phyloP scores from a whole-genome alignment of 257 asterid genomes.

The Solanum tarapatanum region DNA sequence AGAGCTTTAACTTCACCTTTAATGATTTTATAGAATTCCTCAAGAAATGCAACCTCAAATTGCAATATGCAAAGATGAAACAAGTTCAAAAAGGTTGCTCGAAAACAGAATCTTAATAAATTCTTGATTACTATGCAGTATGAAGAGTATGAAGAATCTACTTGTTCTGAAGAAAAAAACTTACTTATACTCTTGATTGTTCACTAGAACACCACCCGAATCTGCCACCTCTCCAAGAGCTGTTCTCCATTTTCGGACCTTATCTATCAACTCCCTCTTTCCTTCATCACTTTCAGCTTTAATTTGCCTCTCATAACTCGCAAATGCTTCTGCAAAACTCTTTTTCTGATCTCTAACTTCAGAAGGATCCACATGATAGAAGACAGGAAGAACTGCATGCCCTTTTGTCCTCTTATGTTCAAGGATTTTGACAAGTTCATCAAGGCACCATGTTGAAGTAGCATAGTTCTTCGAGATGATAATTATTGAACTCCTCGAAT shows the following conservation, averaged over 20 bases:
- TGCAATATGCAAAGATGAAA: background rate
- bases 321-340: background rate
- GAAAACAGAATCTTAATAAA: background rate
- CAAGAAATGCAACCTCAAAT: background rate
- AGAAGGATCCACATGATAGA: background rate
- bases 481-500: background rate
- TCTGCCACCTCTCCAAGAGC: background rate
- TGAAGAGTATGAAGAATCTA: background rate
- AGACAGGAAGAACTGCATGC: background rate
- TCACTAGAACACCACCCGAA: background rate
- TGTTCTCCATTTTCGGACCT: background rate
- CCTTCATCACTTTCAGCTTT: background rate
- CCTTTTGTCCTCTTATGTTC: background rate
- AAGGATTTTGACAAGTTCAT: background rate
- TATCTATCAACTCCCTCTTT: background rate
- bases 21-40: background rate
- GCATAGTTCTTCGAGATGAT: background rate
- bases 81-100: background rate
- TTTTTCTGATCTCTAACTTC: background rate
- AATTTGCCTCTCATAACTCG: background rate
- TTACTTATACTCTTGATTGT: background rate
- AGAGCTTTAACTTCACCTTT: background rate
- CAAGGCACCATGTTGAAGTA: conserved; percentile 1
- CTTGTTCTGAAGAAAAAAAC: background rate
- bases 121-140: background rate